Conservation (phyloP, 179 eudicot species). For the Silene vulgaris region DNA sequence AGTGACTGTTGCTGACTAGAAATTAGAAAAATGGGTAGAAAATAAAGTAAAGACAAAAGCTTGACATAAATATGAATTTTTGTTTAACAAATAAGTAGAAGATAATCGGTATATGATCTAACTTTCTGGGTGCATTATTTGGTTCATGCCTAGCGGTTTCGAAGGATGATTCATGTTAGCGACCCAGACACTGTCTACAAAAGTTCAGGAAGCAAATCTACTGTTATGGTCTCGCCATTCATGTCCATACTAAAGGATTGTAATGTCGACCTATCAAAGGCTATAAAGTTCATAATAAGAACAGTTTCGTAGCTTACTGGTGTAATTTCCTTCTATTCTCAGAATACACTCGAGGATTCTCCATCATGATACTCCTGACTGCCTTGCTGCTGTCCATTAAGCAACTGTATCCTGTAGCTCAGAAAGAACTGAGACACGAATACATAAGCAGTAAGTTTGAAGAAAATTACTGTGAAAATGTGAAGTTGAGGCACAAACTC, state of each 20-base stretch:
- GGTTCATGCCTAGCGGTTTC: too few species aligned
- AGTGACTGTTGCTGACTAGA: not conserved
- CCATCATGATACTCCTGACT: constrained; percentile 11
- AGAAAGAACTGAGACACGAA: constrained; percentile 1
- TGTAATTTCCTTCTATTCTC: not conserved
- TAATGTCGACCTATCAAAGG: not conserved
- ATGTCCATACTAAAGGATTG: not conserved
- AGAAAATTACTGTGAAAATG: not conserved
- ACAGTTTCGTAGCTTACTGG: constrained; percentile 7
- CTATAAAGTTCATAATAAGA: not conserved
- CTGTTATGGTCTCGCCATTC: not conserved
- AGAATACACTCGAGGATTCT: not conserved
- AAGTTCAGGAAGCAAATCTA: not conserved
- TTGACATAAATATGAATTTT: not conserved
- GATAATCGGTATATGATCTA: not conserved
- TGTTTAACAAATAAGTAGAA: not conserved
- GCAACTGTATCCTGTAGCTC: constrained; percentile 7
- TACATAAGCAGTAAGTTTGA: not conserved
- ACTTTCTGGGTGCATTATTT: too few species aligned
- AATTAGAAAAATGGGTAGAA: not conserved
- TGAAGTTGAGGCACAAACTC: not conserved
- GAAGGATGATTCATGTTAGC: too few species aligned
- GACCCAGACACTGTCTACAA: not conserved
- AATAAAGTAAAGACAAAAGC: not conserved
- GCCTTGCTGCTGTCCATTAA: constrained; percentile 7